A percentile compares a stretch with the other conserved stretches of the same genome.
These are phyloP conservation scores for Gonapodya prolifera DNA, from an alignment of 192 early-diverging fungal genomes.

Conservation along the genomic window DNA sequence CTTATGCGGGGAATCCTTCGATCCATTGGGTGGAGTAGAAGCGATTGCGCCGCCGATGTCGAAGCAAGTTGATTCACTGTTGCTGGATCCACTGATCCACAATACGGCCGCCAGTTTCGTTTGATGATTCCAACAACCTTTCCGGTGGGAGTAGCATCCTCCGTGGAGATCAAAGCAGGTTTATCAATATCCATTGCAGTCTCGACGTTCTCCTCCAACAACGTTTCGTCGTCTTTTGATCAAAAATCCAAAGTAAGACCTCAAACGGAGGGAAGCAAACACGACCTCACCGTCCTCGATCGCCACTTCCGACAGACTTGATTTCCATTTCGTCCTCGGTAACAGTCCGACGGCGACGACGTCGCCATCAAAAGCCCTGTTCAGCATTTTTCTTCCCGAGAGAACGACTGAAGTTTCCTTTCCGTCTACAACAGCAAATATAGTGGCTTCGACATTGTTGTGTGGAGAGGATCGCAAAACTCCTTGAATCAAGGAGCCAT, in stretches of 20 bases:
- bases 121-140: constrained; percentile 86
- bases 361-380: constrained; percentile 88
- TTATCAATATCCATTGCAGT: neutral
- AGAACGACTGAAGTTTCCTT: constrained; percentile 64
- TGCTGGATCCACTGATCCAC: constrained; percentile 70
- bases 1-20: constrained; percentile 84
- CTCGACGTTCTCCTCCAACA: neutral
- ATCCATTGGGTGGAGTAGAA: constrained; percentile 85
- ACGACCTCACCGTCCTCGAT: constrained; percentile 46
- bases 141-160: constrained; percentile 55
- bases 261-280: neutral
- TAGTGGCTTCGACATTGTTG: constrained; percentile 37
- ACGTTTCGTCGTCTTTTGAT: neutral
- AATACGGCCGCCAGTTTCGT: constrained; percentile 85
- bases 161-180: neutral
- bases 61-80: constrained; percentile 6
- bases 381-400: constrained; percentile 69
- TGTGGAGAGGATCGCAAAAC: constrained; percentile 24
- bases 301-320: constrained; percentile 52
- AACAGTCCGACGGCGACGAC: constrained; percentile 75
- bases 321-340: constrained; percentile 75
- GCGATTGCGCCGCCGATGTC: constrained; percentile 43
- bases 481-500: constrained; percentile 66
- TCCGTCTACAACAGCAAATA: constrained; percentile 61
- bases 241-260: neutral